Evolutionary conservation across 495 filamentous ascomycete genomes (phyloP).

Genomic region (Podospora australis): DNA sequence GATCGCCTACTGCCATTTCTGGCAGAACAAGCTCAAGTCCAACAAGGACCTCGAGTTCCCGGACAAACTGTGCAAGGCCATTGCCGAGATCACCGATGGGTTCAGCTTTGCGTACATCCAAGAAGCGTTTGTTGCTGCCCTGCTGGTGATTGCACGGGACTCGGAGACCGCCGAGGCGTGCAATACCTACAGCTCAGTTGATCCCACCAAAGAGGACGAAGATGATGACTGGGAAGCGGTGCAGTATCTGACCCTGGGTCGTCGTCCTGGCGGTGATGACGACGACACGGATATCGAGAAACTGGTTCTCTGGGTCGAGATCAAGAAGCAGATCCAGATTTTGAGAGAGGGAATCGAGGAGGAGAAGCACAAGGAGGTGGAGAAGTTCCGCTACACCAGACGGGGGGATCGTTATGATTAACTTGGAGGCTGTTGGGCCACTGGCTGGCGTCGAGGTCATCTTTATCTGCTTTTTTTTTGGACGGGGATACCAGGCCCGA

Average conservation of each 20-base stretch:
- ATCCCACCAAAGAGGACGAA: neutral
- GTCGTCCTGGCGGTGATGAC: constrained; percentile 18
- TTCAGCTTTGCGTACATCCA: constrained; percentile 64
- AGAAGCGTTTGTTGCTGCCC: constrained; percentile 55
- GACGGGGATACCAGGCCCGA: no score
- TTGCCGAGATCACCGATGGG: constrained; percentile 52
- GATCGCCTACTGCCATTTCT: constrained; percentile 51
- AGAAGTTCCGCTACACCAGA: neutral
- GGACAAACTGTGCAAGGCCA: constrained; percentile 40
- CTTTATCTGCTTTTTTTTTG: no score
- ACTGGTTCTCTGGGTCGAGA: constrained; percentile 45
- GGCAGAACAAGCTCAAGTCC: constrained; percentile 49
- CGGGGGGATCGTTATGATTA: neutral
- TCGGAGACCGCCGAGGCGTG: constrained; percentile 6
- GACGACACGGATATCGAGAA: constrained; percentile 32
- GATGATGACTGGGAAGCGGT: constrained; percentile 15
- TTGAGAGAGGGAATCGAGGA: constrained; percentile 51
- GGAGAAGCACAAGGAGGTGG: neutral
- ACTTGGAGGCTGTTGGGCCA: neutral
- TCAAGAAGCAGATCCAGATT: constrained; percentile 51
- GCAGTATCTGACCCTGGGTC: constrained; percentile 9
- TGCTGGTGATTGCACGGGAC: constrained; percentile 44
- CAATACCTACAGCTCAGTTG: no score
- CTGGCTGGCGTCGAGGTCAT: no score
- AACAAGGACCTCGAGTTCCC: constrained; percentile 54